phyloP scores from a whole-genome alignment of 257 asterid species.

The Solanum rostratum region DNA sequence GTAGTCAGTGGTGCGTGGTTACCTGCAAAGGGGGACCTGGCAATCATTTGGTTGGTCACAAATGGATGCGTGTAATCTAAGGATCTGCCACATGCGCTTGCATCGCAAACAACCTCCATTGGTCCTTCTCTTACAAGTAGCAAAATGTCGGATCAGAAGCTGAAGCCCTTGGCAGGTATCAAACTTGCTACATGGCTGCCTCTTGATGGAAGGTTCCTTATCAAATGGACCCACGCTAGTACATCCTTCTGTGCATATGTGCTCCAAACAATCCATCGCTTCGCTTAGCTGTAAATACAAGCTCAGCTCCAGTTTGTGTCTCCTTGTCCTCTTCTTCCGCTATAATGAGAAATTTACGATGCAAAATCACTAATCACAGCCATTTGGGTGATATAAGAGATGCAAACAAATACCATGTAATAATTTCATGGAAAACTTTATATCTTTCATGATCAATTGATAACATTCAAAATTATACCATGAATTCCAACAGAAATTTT shows the following conservation, averaged over 20 bases:
- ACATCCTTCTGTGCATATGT: slow-evolving; percentile 87
- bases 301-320: slow-evolving; percentile 44
- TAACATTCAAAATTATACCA: not conserved
- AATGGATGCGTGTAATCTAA: slow-evolving; percentile 62
- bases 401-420: not conserved
- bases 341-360: slow-evolving; percentile 4
- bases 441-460: not conserved
- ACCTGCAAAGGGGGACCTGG: slow-evolving; percentile 93
- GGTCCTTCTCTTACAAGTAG: slow-evolving; percentile 56
- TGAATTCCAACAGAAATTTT: not conserved
- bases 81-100: slow-evolving; percentile 89
- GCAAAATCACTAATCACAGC: not conserved
- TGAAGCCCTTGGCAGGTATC: slow-evolving; percentile 78
- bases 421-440: not conserved
- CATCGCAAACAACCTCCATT: slow-evolving; percentile 74
- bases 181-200: slow-evolving; percentile 67
- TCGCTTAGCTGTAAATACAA: slow-evolving; percentile 68
- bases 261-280: slow-evolving; percentile 87
- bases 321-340: slow-evolving; percentile 60
- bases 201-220: slow-evolving; percentile 39
- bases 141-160: slow-evolving; percentile 69
- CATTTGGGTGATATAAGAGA: not conserved
- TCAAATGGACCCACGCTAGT: slow-evolving; percentile 60
- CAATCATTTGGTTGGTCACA: slow-evolving; percentile 67
- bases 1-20: not conserved